These are phyloP conservation scores for Ceratocystis colombiana DNA, from an alignment of 2,329 filamentous ascomycete species.

Conservation along the genomic window DNA sequence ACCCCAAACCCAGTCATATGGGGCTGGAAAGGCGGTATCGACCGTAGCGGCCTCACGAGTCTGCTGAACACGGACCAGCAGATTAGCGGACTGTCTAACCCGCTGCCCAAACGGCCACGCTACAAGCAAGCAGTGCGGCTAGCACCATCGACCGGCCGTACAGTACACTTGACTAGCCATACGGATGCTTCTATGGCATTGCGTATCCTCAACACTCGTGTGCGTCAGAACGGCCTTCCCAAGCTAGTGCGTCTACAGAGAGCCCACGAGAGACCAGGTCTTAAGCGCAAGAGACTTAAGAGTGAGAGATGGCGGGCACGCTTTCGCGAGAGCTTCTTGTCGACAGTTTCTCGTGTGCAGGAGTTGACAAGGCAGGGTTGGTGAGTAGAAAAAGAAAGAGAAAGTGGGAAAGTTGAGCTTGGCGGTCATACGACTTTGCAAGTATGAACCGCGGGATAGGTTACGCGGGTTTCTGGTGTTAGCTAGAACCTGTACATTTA, in stretches of 20 bases:
- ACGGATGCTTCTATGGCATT: slow-evolving; percentile 41
- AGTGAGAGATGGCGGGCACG: slow-evolving; percentile 58
- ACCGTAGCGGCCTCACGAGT: slow-evolving; percentile 32
- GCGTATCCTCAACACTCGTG: slow-evolving; percentile 34
- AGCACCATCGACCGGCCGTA: slow-evolving; percentile 38
- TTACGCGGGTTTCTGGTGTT: not conserved
- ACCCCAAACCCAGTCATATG: slow-evolving; percentile 25
- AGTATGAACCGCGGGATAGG: not conserved
- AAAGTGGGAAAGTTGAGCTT: not conserved
- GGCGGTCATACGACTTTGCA: not conserved
- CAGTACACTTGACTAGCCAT: slow-evolving; percentile 35
- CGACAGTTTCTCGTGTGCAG: slow-evolving; percentile 52
- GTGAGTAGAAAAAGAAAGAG: slow-evolving; percentile 38
- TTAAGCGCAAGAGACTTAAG: slow-evolving; percentile 66
- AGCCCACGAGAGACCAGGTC: slow-evolving; percentile 63
- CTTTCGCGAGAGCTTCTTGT: slow-evolving; percentile 60
- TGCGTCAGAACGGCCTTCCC: slow-evolving; percentile 47
- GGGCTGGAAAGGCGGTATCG: slow-evolving; percentile 27
- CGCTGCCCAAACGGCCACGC: slow-evolving; percentile 11
- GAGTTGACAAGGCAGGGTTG: slow-evolving; percentile 69
- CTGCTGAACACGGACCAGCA: slow-evolving; percentile 11
- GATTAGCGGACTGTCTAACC: slow-evolving; percentile 23
- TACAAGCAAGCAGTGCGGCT: slow-evolving; percentile 32
- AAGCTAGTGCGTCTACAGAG: slow-evolving; percentile 48
- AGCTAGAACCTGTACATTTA: slow-evolving; percentile 18